A percentile compares a stretch with the other conserved stretches of the same genome.
Evolutionary conservation across 805 yeast species (phyloP).

Genomic region (Isabelozyma pseudorhagii): DNA sequence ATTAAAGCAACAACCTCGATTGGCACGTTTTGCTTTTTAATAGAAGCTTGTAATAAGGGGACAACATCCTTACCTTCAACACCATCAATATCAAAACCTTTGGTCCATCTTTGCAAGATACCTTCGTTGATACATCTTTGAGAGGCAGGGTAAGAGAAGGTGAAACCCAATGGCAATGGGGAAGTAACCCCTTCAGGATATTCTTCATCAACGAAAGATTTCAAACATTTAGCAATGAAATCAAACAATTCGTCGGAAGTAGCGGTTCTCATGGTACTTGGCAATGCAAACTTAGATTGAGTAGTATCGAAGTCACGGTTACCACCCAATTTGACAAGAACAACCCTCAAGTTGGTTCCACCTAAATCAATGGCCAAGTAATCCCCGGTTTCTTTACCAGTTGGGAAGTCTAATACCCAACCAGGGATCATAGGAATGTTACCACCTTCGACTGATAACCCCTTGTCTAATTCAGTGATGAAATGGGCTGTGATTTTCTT

Average conservation of each 20-base stretch:
- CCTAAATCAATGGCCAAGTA: conserved; percentile 94
- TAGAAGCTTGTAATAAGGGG: conserved; percentile 80
- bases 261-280: conserved; percentile 75
- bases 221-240: conserved; percentile 81
- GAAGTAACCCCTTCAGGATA: conserved; percentile 65
- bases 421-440: conserved; percentile 96
- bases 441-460: conserved; percentile 72
- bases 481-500: conserved; percentile 71
- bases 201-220: conserved; percentile 61
- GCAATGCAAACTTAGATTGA: conserved; percentile 83
- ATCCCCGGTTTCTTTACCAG: conserved; percentile 87
- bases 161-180: conserved; percentile 83
- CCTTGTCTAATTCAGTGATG: conserved; percentile 75
- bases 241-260: conserved; percentile 72
- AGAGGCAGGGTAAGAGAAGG: conserved; percentile 87
- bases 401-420: conserved; percentile 93
- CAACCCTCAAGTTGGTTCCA: conserved; percentile 95
- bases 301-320: conserved; percentile 78
- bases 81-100: conserved; percentile 90
- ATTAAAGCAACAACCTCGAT: conserved; percentile 87
- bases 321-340: conserved; percentile 80
- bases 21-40: conserved; percentile 63
- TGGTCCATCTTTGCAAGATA: conserved; percentile 92
- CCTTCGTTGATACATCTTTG: conserved; percentile 85
- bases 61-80: conserved; percentile 95